These are phyloP conservation scores for Adansonia rubrostipa DNA, from an alignment of 441 rosid genomes.

Conservation along the genomic window DNA sequence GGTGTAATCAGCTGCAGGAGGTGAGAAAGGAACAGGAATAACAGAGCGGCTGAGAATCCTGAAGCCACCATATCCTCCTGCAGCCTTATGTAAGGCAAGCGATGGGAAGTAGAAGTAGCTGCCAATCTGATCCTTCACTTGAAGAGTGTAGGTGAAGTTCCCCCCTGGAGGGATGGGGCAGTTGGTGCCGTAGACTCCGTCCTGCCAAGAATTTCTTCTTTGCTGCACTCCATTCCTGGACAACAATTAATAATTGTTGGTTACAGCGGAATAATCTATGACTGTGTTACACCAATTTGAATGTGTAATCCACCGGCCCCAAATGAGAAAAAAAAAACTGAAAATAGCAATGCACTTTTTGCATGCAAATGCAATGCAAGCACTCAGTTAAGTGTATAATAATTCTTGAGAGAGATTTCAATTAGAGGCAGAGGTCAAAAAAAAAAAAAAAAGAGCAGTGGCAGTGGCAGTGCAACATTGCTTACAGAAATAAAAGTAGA, in stretches of 20 bases:
- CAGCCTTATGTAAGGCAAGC: constrained; percentile 79
- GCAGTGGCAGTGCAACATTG: no score
- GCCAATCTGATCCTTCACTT: constrained; percentile 83
- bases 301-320: background rate
- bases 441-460: background rate
- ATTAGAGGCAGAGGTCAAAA: background rate
- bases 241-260: background rate
- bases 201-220: constrained; percentile 76
- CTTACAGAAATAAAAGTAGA: constrained; percentile 2
- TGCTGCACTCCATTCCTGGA: constrained; percentile 75
- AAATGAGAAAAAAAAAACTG: background rate
- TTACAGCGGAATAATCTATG: background rate
- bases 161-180: constrained; percentile 79
- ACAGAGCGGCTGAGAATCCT: constrained; percentile 62
- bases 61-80: constrained; percentile 76
- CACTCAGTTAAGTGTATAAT: background rate
- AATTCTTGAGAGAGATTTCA: background rate
- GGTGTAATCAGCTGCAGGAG: constrained; percentile 68
- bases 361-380: background rate
- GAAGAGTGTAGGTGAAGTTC: constrained; percentile 75
- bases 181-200: constrained; percentile 81
- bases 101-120: constrained; percentile 82
- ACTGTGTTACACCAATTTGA: background rate
- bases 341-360: background rate
- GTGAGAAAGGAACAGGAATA: constrained; percentile 70